Evolutionary conservation across 1,284 basidiomycete species (phyloP).

Genomic region (Leccinum ambiguum): DNA sequence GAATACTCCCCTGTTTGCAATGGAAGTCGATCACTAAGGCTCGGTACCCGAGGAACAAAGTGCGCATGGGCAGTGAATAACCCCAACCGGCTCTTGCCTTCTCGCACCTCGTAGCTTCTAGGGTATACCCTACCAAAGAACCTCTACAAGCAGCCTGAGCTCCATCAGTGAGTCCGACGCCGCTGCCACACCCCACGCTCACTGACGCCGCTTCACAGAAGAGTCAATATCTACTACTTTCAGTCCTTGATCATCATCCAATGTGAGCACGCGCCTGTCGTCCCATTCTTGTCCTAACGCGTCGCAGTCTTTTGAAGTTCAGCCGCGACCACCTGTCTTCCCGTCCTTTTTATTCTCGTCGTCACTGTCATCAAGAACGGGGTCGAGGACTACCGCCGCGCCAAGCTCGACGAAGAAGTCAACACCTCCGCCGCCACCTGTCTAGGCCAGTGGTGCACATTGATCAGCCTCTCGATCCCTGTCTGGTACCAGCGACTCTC

Average conservation of each 20-base stretch:
- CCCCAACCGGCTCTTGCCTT: background rate
- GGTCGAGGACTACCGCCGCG: slow-evolving; percentile 91
- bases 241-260: slow-evolving; percentile 37
- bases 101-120: no score
- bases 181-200: no score
- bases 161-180: no score
- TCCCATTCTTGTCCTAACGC: slow-evolving; percentile 9
- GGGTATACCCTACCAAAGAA: no score
- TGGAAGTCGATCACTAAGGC: slow-evolving; percentile 67
- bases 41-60: slow-evolving; percentile 90
- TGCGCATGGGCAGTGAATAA: slow-evolving; percentile 84
- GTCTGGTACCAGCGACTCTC: slow-evolving; percentile 64
- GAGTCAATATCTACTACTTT: background rate
- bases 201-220: background rate
- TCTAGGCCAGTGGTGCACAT: slow-evolving; percentile 85
- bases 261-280: slow-evolving; percentile 41
- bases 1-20: slow-evolving; percentile 64
- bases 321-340: slow-evolving; percentile 83
- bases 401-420: slow-evolving; percentile 85
- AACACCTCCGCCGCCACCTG: slow-evolving; percentile 89
- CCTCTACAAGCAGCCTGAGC: no score
- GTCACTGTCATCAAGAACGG: slow-evolving; percentile 96
- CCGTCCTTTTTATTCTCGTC: slow-evolving; percentile 82
- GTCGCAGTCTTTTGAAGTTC: slow-evolving; percentile 74
- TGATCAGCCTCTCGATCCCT: slow-evolving; percentile 81